Percentiles rank a stretch among this genome's conserved stretches.
phyloP scores from a whole-genome alignment of 2,329 filamentous ascomycete species.

The Teratosphaeria destructans region DNA sequence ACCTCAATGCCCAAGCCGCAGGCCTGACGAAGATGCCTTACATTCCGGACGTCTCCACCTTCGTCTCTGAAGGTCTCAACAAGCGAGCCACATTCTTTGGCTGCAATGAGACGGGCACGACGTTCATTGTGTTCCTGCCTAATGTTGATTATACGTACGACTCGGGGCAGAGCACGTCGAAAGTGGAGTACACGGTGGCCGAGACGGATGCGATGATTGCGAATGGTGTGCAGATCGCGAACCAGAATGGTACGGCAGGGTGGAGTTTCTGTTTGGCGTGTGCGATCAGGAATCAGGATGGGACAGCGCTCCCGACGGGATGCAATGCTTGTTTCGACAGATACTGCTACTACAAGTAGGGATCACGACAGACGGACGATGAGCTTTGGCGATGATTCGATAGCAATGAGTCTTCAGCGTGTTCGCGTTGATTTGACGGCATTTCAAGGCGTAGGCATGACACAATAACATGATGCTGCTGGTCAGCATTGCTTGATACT shows the following conservation, averaged over 20 bases:
- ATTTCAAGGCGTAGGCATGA: not conserved
- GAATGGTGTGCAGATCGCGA: conserved; percentile 31
- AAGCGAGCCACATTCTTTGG: conserved; percentile 53
- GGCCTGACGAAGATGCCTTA: conserved; percentile 49
- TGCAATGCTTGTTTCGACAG: conserved; percentile 32
- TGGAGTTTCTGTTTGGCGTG: conserved; percentile 36
- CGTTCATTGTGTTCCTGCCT: conserved; percentile 36
- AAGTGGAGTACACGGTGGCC: conserved; percentile 27
- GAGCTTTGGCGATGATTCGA: not conserved
- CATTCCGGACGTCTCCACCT: conserved; percentile 46
- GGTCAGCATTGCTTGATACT: too few species aligned
- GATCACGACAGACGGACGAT: not conserved
- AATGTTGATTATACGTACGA: conserved; percentile 31
- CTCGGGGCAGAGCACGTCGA: conserved; percentile 23
- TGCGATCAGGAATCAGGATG: conserved; percentile 30
- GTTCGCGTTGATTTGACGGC: not conserved
- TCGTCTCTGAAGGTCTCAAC: conserved; percentile 50
- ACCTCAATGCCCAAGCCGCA: conserved; percentile 41
- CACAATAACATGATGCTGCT: not conserved
- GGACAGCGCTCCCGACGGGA: conserved; percentile 19
- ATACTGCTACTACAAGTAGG: conserved; percentile 26
- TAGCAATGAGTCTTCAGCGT: not conserved
- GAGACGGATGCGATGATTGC: conserved; percentile 30
- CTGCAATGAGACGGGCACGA: conserved; percentile 35
- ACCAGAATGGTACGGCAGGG: conserved; percentile 24